These are phyloP conservation scores for Dittrichia graveolens DNA, from an alignment of 129 eudicot species.

Conservation along the genomic window DNA sequence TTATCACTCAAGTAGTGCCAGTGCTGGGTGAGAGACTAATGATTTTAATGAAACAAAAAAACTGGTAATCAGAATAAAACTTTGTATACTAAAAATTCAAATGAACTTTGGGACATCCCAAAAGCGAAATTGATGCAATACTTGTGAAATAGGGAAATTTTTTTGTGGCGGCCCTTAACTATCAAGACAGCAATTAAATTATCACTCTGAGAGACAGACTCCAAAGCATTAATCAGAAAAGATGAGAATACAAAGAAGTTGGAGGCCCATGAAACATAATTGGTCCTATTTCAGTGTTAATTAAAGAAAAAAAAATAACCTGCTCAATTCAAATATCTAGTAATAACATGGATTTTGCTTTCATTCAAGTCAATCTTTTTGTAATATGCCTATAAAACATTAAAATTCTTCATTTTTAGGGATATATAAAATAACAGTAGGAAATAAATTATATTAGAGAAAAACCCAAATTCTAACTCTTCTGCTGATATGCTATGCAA, in stretches of 20 bases:
- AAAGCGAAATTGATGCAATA: neutral
- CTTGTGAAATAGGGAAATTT: neutral
- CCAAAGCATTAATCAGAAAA: slow-evolving; percentile 13
- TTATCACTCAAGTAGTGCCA: slow-evolving; percentile 8
- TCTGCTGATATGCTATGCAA: neutral
- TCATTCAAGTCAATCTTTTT: neutral
- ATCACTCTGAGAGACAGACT: neutral
- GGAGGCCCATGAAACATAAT: neutral
- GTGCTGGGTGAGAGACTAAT: neutral
- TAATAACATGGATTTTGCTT: neutral
- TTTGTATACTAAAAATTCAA: neutral
- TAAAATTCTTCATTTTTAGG: neutral
- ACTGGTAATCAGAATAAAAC: neutral
- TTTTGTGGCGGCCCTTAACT: neutral
- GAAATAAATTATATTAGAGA: slow-evolving; percentile 6
- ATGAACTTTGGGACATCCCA: slow-evolving; percentile 6
- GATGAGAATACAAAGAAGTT: slow-evolving; percentile 9
- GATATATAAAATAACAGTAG: neutral
- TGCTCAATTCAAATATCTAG: slow-evolving; percentile 7
- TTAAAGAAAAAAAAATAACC: neutral
- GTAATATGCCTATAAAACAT: slow-evolving; percentile 16
- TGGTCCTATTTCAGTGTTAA: slow-evolving; percentile 6
- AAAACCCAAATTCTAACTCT: slow-evolving; percentile 3
- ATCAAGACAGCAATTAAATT: neutral
- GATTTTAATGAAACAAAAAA: neutral